Percentiles rank a stretch among this genome's conserved stretches.
Evolutionary conservation across 108 stramenopile genomes (phyloP).

Genomic region (Poteriospumella lacustris): DNA sequence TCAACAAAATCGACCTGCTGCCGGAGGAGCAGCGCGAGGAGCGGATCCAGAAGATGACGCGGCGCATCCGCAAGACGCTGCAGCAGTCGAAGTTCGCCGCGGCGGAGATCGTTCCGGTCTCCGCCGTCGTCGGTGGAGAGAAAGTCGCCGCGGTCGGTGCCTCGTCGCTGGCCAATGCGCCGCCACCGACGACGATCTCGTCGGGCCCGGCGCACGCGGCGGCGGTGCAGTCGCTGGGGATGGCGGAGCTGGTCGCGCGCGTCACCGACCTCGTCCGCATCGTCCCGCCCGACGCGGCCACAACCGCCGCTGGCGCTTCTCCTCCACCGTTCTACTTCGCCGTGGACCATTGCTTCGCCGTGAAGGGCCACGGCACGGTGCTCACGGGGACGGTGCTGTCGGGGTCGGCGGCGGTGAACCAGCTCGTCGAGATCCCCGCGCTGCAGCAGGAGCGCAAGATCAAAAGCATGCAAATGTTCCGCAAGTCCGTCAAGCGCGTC

Average conservation of each 20-base stretch:
- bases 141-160: conserved; percentile 67
- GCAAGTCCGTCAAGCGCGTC: conserved; percentile 56
- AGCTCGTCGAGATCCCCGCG: conserved; percentile 82
- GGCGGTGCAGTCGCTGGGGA: not conserved
- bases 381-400: conserved; percentile 76
- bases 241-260: not conserved
- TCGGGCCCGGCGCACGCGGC: not conserved
- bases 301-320: conserved; percentile 29
- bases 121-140: conserved; percentile 86
- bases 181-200: too few relatives aligned
- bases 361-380: conserved; percentile 94
- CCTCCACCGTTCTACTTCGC: conserved; percentile 56
- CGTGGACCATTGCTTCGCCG: conserved; percentile 89
- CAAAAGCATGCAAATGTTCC: conserved; percentile 95
- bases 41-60: conserved; percentile 56
- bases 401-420: conserved; percentile 74
- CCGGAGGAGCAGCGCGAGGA: conserved; percentile 61
- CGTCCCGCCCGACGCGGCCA: too few relatives aligned
- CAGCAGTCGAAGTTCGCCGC: conserved; percentile 63
- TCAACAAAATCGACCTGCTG: conserved; percentile 87
- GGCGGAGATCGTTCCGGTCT: conserved; percentile 67
- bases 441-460: conserved; percentile 73
- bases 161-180: too few relatives aligned
- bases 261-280: not conserved
- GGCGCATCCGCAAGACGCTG: conserved; percentile 58